A percentile compares a stretch with the other conserved stretches of the same genome.
phyloP scores from a whole-genome alignment of 139 green algal species.

The Volvox africanus region DNA sequence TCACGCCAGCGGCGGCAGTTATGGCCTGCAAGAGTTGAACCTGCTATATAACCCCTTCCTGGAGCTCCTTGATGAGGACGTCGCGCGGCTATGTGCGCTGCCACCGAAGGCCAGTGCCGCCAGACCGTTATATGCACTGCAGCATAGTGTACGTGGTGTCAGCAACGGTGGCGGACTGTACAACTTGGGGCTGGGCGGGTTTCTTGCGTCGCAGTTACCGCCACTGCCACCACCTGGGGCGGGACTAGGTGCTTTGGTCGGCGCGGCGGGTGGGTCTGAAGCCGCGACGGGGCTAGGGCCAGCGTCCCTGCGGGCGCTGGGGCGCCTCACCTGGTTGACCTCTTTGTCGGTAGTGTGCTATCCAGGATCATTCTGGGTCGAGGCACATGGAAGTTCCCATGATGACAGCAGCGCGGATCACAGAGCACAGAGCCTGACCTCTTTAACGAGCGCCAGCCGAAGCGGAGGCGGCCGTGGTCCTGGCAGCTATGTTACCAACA shows the following conservation, averaged over 20 bases:
- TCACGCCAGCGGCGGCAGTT: not conserved
- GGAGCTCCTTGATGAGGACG: constrained; percentile 12
- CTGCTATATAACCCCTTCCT: constrained; percentile 38
- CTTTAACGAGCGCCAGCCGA: not conserved
- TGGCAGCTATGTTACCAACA: too few species aligned
- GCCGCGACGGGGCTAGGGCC: not conserved
- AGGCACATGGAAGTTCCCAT: not conserved
- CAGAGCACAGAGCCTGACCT: not conserved
- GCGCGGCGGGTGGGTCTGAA: not conserved
- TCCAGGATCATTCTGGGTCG: not conserved
- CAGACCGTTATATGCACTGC: not conserved
- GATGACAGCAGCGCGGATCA: not conserved
- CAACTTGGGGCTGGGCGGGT: constrained; percentile 12
- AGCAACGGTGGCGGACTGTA: not conserved
- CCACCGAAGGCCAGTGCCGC: not conserved
- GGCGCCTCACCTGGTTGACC: constrained; percentile 23
- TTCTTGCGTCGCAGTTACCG: not conserved
- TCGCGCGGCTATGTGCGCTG: not conserved
- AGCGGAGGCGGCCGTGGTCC: not conserved
- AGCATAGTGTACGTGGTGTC: not conserved
- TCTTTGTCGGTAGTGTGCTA: constrained; percentile 18
- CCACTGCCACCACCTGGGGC: not conserved
- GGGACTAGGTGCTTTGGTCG: not conserved
- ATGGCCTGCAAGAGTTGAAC: constrained; percentile 29
- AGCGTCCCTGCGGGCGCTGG: not conserved